Base-by-base conservation (phyloP, 345 rosid genomes). In the Erysimum cheiranthoides region DNA sequence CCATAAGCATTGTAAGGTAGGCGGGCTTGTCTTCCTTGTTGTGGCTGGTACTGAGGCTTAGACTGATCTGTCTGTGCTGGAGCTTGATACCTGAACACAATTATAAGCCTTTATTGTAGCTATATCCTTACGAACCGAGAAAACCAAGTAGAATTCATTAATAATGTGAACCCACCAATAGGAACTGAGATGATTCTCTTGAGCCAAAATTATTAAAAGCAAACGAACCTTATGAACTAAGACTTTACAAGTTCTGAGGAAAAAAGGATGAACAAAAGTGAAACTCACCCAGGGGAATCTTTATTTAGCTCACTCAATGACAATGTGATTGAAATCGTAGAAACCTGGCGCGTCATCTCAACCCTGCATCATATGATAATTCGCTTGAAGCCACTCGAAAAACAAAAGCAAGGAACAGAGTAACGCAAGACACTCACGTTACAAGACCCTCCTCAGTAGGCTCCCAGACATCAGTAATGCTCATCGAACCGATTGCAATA, bases 401-500 rank as follows among this genome's bases (percentile, higher is more conserved):
- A 28, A 14, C 47, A 56, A 66, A 34, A 49, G 34, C 14, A 43
- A 51, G 11, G 36, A 42, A 8, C 18, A 42, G 71, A 66, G 16
- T 27, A 79, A 47, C 43, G 65, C 39, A 12, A 25, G 64, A 56
- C 39, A 81, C 92, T 80, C 71, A 92, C 97, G 97, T 93, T 31
- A 86, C 77, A 78, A 95, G 97, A 56, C 99, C 99, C 82, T 95
- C 99, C 80, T 95, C 98, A 7, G 79, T 86, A 72, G 98, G 99
- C 83, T 95, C 99, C 96, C 96, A 92, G 17, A 87, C 89, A 84
- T 92, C 98, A 68, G 91, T 95, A 70, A 92, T 88, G 82, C 99
- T 90, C 66, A 86, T 84, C 50, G 99, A 95, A 83, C 92, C 85
- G 82, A 92, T 90, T 46, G 86, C 82, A 75, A 93, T 84, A 73